Evolutionary conservation across 768 basidiomycete genomes (phyloP), one percentile per base, ranked within the genome.

Genomic region (Podaxis pistillaris): DNA sequence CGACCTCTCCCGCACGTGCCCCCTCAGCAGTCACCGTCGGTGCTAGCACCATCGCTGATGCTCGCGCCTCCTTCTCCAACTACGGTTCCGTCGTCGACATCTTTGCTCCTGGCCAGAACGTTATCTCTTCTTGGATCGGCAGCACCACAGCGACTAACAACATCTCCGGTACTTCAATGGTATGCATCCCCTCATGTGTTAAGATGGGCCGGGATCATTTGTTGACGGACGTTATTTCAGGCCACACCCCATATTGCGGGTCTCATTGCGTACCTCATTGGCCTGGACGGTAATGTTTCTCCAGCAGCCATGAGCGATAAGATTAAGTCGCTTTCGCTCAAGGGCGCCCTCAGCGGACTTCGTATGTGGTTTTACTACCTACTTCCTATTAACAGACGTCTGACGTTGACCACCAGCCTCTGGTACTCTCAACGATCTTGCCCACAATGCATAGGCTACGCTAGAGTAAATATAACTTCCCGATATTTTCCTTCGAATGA

Each of bases 201-300:
- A 36, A 47, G 15, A 30, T 12, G 36, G 2, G 15, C 8, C 2
- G 15, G 19, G 22, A 22, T 30, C 11, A 7, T 24, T 26, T 15
- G 15, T 36, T 56, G 9, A 56, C 13, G 19, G 11, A 54, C 41
- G 13, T 9, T 7, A 54, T 28, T 37, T 3, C 28, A 66, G 66
- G 68, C 71, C 4, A 67, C 71, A 24, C 75, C 78, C 36, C 76
- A 79, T 61, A 65, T 80, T 55, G 70, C 78, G 22, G 79, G 79
- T 26, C 66, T 79, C 46, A 70, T 77, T 44, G 78, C 79, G 26
- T 76, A 76, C 63, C 63, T 78, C 46, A 72, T 79, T 55, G 63
- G 62, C 19, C 60, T 70, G 22, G 59, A 73, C 22, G 77, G 77
- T 8, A 76, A 76, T 56, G 49, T 56, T 28, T 62, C 70, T 41